These are phyloP conservation scores for Taxillus chinensis DNA, from an alignment of 164 flowering plant genomes.

Conservation along the genomic window DNA sequence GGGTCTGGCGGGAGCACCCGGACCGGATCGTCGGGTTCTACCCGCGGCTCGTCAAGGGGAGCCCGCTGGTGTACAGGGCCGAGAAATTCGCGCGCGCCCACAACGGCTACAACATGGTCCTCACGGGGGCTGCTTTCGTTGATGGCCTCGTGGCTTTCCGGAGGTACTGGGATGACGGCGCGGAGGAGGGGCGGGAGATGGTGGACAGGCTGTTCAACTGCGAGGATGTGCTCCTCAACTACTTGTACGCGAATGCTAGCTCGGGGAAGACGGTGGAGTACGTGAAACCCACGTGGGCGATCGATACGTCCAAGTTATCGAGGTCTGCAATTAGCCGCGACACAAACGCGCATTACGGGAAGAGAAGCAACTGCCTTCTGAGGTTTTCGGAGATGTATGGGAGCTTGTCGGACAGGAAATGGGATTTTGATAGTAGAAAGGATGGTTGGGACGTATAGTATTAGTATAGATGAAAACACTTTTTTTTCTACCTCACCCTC, in stretches of 20 bases:
- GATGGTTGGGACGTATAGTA: slow-evolving; percentile 87
- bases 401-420: slow-evolving; percentile 39
- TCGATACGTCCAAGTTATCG: slow-evolving; percentile 79
- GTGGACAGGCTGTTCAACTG: slow-evolving; percentile 79
- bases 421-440: slow-evolving; percentile 43
- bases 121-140: slow-evolving; percentile 89
- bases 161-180: slow-evolving; percentile 71
- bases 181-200: slow-evolving; percentile 45
- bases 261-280: slow-evolving; percentile 61
- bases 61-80: slow-evolving; percentile 51
- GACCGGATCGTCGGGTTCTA: slow-evolving; percentile 87
- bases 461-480: slow-evolving; percentile 16
- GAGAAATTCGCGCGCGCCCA: slow-evolving; percentile 68
- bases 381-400: slow-evolving; percentile 73
- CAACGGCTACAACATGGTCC: slow-evolving; percentile 75
- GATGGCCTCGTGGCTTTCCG: slow-evolving; percentile 48
- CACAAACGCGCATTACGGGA: slow-evolving; percentile 58
- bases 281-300: slow-evolving; percentile 78
- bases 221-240: slow-evolving; percentile 84
- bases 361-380: slow-evolving; percentile 55
- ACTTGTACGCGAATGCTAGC: slow-evolving; percentile 77
- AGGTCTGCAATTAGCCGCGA: slow-evolving; percentile 78
- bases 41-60: slow-evolving; percentile 57
- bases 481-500: too few species aligned
- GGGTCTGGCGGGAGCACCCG: slow-evolving; percentile 80